Evolutionary conservation across 176 grass and related monocot genomes (phyloP).

Genomic region (Avena eriantha): DNA sequence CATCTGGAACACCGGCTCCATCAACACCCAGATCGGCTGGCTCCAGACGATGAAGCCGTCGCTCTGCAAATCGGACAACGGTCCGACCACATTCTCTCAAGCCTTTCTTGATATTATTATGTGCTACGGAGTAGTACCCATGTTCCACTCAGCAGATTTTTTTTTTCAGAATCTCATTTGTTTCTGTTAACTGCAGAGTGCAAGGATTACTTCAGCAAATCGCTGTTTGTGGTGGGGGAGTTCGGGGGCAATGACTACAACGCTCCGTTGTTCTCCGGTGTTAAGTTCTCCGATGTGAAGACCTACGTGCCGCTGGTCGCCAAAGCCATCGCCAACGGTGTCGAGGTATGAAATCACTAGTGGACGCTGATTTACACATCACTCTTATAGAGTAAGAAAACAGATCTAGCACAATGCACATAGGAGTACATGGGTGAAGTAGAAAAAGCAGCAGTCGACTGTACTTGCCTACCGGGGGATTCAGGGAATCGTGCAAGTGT

Average conservation of each 20-base stretch:
- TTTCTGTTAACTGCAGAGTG: slow-evolving; percentile 61
- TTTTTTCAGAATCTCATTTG: background rate
- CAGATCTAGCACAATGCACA: background rate
- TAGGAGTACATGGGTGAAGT: slow-evolving; percentile 10
- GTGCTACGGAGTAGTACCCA: too few relatives aligned
- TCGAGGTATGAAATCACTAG: slow-evolving; percentile 61
- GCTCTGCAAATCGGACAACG: slow-evolving; percentile 72
- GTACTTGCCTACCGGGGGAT: background rate
- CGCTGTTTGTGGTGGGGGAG: slow-evolving; percentile 88
- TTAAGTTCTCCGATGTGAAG: slow-evolving; percentile 60
- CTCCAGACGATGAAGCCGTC: slow-evolving; percentile 83
- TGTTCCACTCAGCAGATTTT: background rate
- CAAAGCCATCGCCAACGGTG: slow-evolving; percentile 64
- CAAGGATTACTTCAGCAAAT: slow-evolving; percentile 82
- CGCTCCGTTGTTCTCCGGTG: slow-evolving; percentile 83
- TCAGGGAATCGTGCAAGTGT: background rate
- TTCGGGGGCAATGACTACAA: slow-evolving; percentile 99
- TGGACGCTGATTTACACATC: background rate
- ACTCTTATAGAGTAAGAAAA: background rate
- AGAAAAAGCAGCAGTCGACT: background rate
- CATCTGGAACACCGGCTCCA: slow-evolving; percentile 90
- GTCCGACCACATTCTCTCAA: background rate
- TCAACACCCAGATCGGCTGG: slow-evolving; percentile 85
- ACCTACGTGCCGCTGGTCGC: slow-evolving; percentile 71
- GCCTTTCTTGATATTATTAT: background rate